Evolutionary conservation across 495 filamentous ascomycete species (phyloP).

Genomic region (Chaetomium cochliodes): DNA sequence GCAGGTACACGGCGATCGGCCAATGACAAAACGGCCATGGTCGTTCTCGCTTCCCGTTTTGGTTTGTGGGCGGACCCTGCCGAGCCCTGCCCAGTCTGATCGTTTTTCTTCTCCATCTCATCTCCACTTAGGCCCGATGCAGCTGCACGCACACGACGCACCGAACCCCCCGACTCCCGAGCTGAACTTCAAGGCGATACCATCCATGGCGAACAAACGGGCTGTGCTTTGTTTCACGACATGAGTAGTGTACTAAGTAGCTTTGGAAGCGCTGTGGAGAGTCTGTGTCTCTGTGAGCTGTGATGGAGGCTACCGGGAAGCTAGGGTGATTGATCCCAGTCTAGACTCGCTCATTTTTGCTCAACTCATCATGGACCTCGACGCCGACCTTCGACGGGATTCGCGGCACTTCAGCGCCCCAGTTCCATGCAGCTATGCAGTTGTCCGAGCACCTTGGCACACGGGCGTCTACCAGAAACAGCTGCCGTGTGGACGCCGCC

Average conservation of each 20-base stretch:
- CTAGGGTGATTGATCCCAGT: constrained; percentile 1
- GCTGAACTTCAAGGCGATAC: constrained; percentile 14
- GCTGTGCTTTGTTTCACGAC: constrained; percentile 1
- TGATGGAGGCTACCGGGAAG: background rate
- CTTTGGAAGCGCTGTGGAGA: no score
- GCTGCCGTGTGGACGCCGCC: background rate
- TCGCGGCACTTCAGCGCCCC: background rate
- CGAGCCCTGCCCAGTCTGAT: background rate
- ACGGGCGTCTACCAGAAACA: background rate
- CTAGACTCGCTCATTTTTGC: background rate
- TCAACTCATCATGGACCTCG: background rate
- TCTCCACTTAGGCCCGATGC: constrained; percentile 1
- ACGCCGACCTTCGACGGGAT: background rate
- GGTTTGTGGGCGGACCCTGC: background rate
- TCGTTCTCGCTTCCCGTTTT: constrained; percentile 8
- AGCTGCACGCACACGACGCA: background rate
- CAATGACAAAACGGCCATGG: background rate
- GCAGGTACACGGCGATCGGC: constrained; percentile 4
- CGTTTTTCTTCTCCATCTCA: background rate
- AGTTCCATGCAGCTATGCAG: no score
- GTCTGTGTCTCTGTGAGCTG: background rate
- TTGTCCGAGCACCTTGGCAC: constrained; percentile 6
- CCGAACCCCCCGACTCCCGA: background rate
- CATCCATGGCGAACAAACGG: background rate
- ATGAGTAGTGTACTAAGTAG: background rate